These are phyloP conservation scores for Clarkia xantiana DNA, from an alignment of 345 rosid species.

Conservation along the genomic window DNA sequence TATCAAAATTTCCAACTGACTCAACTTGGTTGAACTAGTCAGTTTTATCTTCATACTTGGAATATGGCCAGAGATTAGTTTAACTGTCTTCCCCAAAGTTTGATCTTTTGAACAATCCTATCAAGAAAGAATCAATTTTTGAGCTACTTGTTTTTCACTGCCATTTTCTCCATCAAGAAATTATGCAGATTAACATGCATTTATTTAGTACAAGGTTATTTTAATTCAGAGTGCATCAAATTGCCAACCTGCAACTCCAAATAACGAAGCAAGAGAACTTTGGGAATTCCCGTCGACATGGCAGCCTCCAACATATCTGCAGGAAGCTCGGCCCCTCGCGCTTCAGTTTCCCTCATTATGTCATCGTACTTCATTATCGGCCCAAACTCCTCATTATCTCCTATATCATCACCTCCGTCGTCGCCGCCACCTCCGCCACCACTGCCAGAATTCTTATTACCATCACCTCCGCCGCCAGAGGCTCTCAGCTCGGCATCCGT, in stretches of 20 bases:
- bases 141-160: no score
- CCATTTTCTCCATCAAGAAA: neutral
- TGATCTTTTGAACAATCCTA: no score
- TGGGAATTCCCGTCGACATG: conserved; percentile 49
- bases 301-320: conserved; percentile 78
- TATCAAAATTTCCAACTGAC: no score
- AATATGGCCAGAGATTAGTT: no score
- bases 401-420: conserved; percentile 24
- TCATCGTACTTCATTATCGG: conserved; percentile 65
- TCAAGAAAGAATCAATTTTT: no score
- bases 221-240: neutral
- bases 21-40: no score
- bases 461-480: conserved; percentile 9
- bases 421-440: conserved; percentile 22
- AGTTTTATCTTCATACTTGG: no score
- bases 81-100: no score
- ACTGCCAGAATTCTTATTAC: conserved; percentile 25
- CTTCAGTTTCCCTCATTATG: conserved; percentile 54
- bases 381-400: conserved; percentile 67
- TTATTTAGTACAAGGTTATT: neutral
- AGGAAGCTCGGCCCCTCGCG: conserved; percentile 61
- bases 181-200: neutral
- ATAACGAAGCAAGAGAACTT: conserved; percentile 51
- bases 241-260: conserved; percentile 54
- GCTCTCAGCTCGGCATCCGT: conserved; percentile 1